phyloP scores from a whole-genome alignment of 306 rosid species.

The Fragaria nilgerrensis region DNA sequence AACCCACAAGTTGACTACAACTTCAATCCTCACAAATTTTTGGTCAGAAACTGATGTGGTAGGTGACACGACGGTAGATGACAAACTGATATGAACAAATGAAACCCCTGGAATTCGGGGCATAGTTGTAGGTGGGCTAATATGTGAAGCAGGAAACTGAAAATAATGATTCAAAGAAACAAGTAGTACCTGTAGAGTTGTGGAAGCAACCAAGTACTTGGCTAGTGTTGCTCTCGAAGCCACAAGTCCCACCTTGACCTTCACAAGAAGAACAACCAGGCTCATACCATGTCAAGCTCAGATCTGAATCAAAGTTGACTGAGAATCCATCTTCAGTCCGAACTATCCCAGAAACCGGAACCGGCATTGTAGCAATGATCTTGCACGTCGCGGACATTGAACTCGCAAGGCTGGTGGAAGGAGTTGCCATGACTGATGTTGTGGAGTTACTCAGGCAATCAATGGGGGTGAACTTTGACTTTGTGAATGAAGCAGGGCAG shows the following conservation, averaged over 20 bases:
- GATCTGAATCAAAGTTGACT: conserved; percentile 37
- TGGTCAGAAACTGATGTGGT: conserved; percentile 1
- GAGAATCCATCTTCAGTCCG: conserved; percentile 18
- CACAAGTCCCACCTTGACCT: conserved; percentile 40
- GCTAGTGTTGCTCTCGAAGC: conserved; percentile 40
- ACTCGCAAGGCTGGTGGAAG: conserved; percentile 36
- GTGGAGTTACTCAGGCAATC: conserved; percentile 65
- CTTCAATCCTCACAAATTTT: background rate
- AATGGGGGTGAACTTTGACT: conserved; percentile 39
- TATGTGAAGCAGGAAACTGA: background rate
- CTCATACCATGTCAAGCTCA: conserved; percentile 45
- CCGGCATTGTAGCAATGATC: conserved; percentile 27
- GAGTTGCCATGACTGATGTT: conserved; percentile 48
- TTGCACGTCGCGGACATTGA: conserved; percentile 41
- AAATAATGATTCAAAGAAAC: background rate
- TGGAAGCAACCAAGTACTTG: conserved; percentile 40
- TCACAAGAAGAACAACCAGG: conserved; percentile 64
- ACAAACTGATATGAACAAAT: background rate
- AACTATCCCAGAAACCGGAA: conserved; percentile 41
- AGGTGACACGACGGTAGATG: background rate
- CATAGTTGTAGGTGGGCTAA: background rate
- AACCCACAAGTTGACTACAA: background rate
- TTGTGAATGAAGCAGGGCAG: conserved; percentile 43
- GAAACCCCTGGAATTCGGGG: background rate
- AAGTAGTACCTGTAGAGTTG: conserved; percentile 39